Evolutionary conservation across 2,329 filamentous ascomycete genomes (phyloP).

Genomic region (Stemphylium beticola): DNA sequence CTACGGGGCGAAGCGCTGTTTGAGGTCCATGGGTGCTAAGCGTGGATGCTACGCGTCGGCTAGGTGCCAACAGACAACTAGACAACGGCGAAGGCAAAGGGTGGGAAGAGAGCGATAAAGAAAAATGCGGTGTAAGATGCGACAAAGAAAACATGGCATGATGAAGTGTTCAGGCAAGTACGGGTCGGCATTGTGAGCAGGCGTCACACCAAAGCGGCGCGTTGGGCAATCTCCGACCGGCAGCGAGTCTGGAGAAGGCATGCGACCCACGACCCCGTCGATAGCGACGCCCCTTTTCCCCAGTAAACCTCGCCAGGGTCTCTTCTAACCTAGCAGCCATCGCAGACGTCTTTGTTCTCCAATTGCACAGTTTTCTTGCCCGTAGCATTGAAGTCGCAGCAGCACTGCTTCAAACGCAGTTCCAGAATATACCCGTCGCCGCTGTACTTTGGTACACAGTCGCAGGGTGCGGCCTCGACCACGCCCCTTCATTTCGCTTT

Average conservation of each 20-base stretch:
- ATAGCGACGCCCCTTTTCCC: conserved; percentile 32
- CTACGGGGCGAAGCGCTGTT: neutral
- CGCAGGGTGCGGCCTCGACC: conserved; percentile 20
- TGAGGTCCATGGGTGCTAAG: neutral
- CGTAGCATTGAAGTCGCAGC: conserved; percentile 19
- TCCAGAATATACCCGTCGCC: conserved; percentile 11
- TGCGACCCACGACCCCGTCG: conserved; percentile 17
- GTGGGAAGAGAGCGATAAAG: neutral
- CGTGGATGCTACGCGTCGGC: neutral
- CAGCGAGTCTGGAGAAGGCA: conserved; percentile 18
- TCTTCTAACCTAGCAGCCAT: conserved; percentile 11
- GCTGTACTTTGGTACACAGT: conserved; percentile 16
- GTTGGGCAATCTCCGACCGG: conserved; percentile 31
- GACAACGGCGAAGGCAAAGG: neutral
- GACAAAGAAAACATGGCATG: neutral
- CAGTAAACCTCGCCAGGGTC: conserved; percentile 20
- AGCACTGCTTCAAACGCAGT: conserved; percentile 14
- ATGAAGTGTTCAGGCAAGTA: conserved; percentile 13
- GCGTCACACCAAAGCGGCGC: conserved; percentile 27
- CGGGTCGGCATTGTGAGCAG: conserved; percentile 29
- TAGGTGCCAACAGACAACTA: neutral
- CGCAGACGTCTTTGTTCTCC: conserved; percentile 22
- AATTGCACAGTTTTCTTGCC: conserved; percentile 20
- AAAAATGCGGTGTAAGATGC: conserved; percentile 2
- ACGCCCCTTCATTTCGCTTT: conserved; percentile 40